phyloP scores from a whole-genome alignment of 495 filamentous ascomycete genomes.

The Cladorrhinum samala region DNA sequence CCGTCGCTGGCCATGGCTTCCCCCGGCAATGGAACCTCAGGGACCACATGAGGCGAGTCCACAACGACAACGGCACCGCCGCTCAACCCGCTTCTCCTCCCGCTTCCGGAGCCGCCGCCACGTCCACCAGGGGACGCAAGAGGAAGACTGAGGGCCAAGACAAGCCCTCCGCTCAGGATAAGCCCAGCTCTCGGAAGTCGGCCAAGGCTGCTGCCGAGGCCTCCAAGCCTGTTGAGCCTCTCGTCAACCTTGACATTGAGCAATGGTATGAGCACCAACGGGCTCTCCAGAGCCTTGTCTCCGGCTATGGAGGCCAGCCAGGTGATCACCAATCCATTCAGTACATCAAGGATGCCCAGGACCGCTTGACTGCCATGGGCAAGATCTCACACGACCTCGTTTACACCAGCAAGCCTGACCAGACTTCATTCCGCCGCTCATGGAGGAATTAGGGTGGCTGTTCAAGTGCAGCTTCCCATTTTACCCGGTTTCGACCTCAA shows the following conservation, averaged over 20 bases:
- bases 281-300: constrained; percentile 37
- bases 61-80: constrained; percentile 60
- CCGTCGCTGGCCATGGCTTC: constrained; percentile 74
- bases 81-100: constrained; percentile 33
- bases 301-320: constrained; percentile 35
- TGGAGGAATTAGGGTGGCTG: constrained; percentile 21
- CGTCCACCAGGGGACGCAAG: constrained; percentile 40
- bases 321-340: constrained; percentile 40
- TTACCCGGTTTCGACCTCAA: too few species aligned
- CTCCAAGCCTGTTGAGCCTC: constrained; percentile 24
- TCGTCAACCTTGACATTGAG: constrained; percentile 32
- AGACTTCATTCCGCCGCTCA: constrained; percentile 20
- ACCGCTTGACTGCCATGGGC: constrained; percentile 39
- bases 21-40: constrained; percentile 87
- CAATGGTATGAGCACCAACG: constrained; percentile 45
- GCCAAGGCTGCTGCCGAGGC: constrained; percentile 26
- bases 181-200: constrained; percentile 38
- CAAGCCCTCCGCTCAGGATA: constrained; percentile 27
- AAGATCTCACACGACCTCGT: constrained; percentile 29
- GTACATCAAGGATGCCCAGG: constrained; percentile 38
- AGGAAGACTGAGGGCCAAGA: constrained; percentile 42
- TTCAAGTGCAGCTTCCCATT: too few species aligned
- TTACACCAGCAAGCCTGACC: constrained; percentile 17
- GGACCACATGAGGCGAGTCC: constrained; percentile 92
- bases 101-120: constrained; percentile 19